A percentile compares a stretch with the other conserved stretches of the same genome.
Conservation (phyloP, 192 early-diverging fungal species). For the Backusella westeae region DNA sequence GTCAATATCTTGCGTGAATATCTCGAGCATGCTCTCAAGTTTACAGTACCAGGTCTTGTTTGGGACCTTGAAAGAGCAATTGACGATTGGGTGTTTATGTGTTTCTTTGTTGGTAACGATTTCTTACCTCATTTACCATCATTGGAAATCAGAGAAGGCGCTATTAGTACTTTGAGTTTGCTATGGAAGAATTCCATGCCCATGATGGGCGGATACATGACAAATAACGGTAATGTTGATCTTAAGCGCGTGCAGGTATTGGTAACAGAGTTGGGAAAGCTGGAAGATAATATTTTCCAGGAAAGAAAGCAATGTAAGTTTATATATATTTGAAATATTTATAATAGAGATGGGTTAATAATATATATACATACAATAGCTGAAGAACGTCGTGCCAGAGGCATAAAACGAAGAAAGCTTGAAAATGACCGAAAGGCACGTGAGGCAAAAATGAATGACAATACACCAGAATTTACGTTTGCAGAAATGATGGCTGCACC, state of each 20-base stretch:
- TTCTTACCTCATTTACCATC: constrained; percentile 94
- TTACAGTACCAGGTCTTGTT: constrained; percentile 63
- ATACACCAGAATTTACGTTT: constrained; percentile 25
- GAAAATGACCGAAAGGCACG: constrained; percentile 23
- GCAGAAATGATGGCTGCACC: constrained; percentile 35
- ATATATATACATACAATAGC: constrained; percentile 11
- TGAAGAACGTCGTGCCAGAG: constrained; percentile 30
- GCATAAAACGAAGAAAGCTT: constrained; percentile 32
- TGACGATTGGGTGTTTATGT: constrained; percentile 97
- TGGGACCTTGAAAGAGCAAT: constrained; percentile 91
- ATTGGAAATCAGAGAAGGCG: constrained; percentile 93
- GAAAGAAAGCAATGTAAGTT: constrained; percentile 59
- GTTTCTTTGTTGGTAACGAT: constrained; percentile 99
- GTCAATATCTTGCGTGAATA: constrained; percentile 89
- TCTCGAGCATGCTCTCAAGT: constrained; percentile 77
- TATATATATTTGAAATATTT: not conserved
- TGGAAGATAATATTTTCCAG: constrained; percentile 79
- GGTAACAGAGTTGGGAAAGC: constrained; percentile 76
- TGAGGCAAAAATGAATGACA: not conserved
- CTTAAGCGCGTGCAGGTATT: constrained; percentile 77
- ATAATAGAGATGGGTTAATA: not conserved
- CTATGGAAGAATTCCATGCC: constrained; percentile 88
- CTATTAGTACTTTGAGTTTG: constrained; percentile 82
- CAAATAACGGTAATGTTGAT: constrained; percentile 76
- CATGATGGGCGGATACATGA: constrained; percentile 78